Base-by-base conservation (phyloP, 345 rosid genomes). In the Excoecaria agallocha region DNA sequence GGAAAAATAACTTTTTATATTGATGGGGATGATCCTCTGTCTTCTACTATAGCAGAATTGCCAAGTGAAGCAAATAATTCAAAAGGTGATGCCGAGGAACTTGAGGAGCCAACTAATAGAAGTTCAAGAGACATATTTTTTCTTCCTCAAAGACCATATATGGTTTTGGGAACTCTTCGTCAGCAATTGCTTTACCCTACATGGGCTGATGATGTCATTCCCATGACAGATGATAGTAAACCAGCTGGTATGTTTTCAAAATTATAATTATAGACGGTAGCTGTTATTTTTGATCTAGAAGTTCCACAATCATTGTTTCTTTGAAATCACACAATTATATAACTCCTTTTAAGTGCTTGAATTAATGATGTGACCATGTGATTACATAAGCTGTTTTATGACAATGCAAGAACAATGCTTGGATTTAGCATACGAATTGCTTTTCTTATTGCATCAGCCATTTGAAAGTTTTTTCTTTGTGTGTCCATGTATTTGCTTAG, bases 81-180 rank as follows among this genome's bases (percentile, higher is more conserved):
- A 19, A 30, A 63, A 62, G 65, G 24, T 71, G 64, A 8, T 38
- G 50, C 68, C 58, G 67, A 43, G 72, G 80, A 85, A 66, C 74
- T 84, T 70, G 85, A 73, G 58, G 76, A 71, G 56, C 76, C 73
- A 19, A 60, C 20, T 24, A 74, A 64, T 37, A 82, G 82, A 80
- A 86, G 80, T 22, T 69, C 88, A 16, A 86, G 84, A 77, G 85
- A 83, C 46, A 67, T 86, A 71, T 86, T 94, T 78, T 94, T 94
- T 69, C 96, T 94, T 83, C 98, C 98, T 68, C 98, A 94, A 79
- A 92, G 93, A 69, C 98, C 97, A 30, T 94, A 94, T 83, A 94
- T 94, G 98, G 97, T 85, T 81, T 84, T 94, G 74, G 98, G 98
- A 81, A 86, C 96, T 43, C 89, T 94, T 79, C 96, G 98, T 71